These are phyloP conservation scores for Yamadazyma phyllophila DNA, from an alignment of 805 yeast species.

Conservation along the genomic window DNA sequence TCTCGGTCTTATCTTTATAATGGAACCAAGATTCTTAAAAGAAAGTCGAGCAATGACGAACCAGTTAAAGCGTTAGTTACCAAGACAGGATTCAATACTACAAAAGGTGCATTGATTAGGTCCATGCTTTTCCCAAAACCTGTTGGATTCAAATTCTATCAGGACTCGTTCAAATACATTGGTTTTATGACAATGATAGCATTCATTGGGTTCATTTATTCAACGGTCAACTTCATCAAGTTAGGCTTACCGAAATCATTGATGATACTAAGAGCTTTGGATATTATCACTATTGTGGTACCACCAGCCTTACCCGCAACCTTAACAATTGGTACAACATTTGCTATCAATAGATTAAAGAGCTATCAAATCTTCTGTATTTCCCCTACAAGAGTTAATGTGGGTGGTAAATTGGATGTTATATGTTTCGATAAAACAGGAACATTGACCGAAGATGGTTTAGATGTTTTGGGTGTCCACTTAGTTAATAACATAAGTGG, in stretches of 20 bases:
- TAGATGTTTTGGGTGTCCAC: conserved; percentile 72
- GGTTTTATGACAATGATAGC: conserved; percentile 93
- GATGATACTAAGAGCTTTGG: conserved; percentile 86
- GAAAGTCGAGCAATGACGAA: conserved; percentile 66
- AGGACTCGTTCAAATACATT: conserved; percentile 92
- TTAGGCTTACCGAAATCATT: conserved; percentile 66
- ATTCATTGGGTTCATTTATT: conserved; percentile 73
- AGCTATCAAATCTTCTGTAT: conserved; percentile 73
- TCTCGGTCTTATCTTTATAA: conserved; percentile 76
- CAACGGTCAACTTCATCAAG: conserved; percentile 77
- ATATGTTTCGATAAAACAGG: conserved; percentile 97
- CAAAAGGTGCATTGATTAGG: conserved; percentile 89
- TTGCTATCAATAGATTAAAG: conserved; percentile 78
- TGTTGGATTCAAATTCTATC: conserved; percentile 85
- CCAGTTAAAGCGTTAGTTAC: conserved; percentile 86
- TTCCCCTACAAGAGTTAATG: conserved; percentile 89
- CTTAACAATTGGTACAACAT: conserved; percentile 91
- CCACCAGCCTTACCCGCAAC: conserved; percentile 99
- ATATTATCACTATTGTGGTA: conserved; percentile 91
- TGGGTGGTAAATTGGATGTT: conserved; percentile 92
- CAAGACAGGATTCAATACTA: conserved; percentile 90
- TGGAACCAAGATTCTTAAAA: conserved; percentile 87
- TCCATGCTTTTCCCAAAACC: conserved; percentile 98
- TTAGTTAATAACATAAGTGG: conserved; percentile 40
- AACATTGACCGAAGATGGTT: conserved; percentile 93